phyloP scores from a whole-genome alignment of 495 filamentous ascomycete genomes.

The Xylaria castorea region DNA sequence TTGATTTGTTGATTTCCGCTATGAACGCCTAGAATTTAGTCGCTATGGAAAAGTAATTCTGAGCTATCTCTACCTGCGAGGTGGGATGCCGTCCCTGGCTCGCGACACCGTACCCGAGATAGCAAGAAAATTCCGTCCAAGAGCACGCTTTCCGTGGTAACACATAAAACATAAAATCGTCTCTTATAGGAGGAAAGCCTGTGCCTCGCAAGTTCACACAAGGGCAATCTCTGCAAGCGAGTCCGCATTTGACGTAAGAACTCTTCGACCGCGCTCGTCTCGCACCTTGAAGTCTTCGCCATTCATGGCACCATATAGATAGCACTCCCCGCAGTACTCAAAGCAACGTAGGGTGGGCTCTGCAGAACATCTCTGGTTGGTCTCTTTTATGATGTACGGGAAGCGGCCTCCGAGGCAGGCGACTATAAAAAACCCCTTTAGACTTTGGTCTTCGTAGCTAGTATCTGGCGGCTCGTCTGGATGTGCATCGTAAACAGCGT shows the following conservation, averaged over 20 bases:
- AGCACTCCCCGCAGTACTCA: neutral
- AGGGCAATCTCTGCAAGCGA: neutral
- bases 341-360: neutral
- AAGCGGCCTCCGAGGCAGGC: neutral
- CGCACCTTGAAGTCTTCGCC: neutral
- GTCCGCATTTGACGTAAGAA: neutral
- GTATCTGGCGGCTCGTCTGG: no score
- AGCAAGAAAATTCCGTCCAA: neutral
- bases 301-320: neutral
- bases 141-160: neutral
- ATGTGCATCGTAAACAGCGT: neutral
- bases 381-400: neutral
- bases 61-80: neutral
- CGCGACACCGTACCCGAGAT: neutral
- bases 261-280: neutral
- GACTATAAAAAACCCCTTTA: neutral
- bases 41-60: neutral
- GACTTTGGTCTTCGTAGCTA: neutral
- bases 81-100: neutral
- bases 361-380: no score
- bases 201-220: neutral
- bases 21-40: neutral
- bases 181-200: neutral
- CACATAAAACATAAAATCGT: neutral
- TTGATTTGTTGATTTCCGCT: neutral